These are phyloP conservation scores for Cercospora sojina DNA, from an alignment of 2,329 filamentous ascomycete genomes.

Conservation along the genomic window DNA sequence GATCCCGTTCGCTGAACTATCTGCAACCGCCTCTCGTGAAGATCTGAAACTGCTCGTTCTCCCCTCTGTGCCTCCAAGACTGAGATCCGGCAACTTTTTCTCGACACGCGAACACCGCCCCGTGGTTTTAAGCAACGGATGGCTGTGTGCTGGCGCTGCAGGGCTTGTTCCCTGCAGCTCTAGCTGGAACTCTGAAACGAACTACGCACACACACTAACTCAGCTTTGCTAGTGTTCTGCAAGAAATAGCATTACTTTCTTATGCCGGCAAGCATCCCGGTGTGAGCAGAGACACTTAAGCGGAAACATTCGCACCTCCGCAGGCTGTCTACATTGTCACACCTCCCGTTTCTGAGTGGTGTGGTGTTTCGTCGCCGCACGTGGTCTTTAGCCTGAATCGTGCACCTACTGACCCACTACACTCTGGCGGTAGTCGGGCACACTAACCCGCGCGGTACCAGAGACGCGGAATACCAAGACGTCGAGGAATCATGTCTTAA, in stretches of 20 bases:
- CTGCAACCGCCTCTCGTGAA: background rate
- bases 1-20: background rate
- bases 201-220: background rate
- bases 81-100: background rate
- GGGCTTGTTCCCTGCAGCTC: background rate
- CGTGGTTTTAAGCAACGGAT: background rate
- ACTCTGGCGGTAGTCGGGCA: background rate
- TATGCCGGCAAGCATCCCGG: background rate
- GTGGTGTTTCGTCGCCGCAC: background rate
- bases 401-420: background rate
- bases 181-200: background rate
- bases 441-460: background rate
- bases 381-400: background rate
- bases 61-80: no score
- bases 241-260: background rate
- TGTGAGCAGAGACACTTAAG: background rate
- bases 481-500: background rate
- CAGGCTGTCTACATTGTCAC: background rate
- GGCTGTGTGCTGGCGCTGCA: background rate
- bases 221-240: background rate
- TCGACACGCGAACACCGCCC: background rate
- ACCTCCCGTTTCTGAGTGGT: background rate
- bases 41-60: background rate
- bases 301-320: background rate
- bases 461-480: background rate